Evolutionary conservation across 768 basidiomycete species (phyloP).

Genomic region (Auricularia auricula-judae): DNA sequence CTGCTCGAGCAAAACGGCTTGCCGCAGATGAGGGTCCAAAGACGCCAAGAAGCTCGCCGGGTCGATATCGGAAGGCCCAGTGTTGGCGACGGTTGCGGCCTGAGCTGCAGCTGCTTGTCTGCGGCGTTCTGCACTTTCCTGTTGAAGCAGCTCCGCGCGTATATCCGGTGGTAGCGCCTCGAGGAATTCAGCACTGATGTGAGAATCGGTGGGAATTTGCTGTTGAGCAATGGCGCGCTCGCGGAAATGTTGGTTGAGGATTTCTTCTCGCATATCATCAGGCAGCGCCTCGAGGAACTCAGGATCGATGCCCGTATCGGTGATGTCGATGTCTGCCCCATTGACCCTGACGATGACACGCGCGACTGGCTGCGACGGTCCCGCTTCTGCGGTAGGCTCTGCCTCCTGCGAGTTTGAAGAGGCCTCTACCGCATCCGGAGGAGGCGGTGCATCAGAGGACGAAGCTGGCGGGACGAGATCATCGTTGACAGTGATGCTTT

Average conservation of each 20-base stretch:
- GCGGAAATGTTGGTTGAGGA: slow-evolving; percentile 91
- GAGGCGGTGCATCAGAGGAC: slow-evolving; percentile 3
- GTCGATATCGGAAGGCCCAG: slow-evolving; percentile 61
- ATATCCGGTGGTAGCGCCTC: slow-evolving; percentile 94
- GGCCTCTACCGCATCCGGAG: slow-evolving; percentile 13
- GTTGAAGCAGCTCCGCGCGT: slow-evolving; percentile 92
- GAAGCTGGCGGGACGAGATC: slow-evolving; percentile 4
- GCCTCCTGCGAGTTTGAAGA: slow-evolving; percentile 14
- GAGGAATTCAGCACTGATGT: slow-evolving; percentile 90
- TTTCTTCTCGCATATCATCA: slow-evolving; percentile 98
- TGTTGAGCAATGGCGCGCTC: slow-evolving; percentile 77
- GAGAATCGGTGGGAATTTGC: slow-evolving; percentile 59
- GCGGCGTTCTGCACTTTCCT: slow-evolving; percentile 72
- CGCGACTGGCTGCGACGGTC: slow-evolving; percentile 8
- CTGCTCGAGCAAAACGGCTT: slow-evolving; percentile 83
- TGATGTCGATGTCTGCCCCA: slow-evolving; percentile 91
- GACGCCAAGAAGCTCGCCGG: slow-evolving; percentile 86
- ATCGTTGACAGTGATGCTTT: background rate
- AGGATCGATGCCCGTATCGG: slow-evolving; percentile 96
- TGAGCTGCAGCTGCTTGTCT: slow-evolving; percentile 26
- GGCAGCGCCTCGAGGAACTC: slow-evolving; percentile 96
- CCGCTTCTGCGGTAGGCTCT: slow-evolving; percentile 30
- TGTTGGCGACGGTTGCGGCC: slow-evolving; percentile 20
- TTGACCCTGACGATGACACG: slow-evolving; percentile 86
- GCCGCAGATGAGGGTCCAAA: slow-evolving; percentile 78